Percentiles rank a stretch among this genome's conserved stretches.
These are phyloP conservation scores for Alternaria metachromatica DNA, from an alignment of 2,329 filamentous ascomycete species.

Conservation along the genomic window DNA sequence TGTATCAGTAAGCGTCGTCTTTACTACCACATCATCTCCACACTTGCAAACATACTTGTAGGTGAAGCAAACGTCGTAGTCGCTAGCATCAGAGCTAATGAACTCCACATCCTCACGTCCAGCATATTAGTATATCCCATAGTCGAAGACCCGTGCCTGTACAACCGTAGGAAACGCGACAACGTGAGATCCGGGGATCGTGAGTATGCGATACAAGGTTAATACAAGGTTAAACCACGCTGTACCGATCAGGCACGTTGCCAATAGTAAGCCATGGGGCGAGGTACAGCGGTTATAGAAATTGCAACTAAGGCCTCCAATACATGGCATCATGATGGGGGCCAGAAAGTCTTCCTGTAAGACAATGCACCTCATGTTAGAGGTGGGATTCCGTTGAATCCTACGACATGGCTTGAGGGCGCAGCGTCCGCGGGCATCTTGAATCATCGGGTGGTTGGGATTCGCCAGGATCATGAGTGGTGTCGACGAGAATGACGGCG, in stretches of 20 bases:
- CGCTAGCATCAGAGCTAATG: neutral
- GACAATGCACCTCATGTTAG: neutral
- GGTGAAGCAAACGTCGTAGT: neutral
- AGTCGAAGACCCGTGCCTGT: neutral
- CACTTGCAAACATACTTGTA: neutral
- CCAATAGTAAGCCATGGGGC: neutral
- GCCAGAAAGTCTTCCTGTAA: neutral
- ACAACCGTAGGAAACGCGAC: neutral
- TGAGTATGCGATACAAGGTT: neutral
- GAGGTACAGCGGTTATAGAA: neutral
- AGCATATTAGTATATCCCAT: neutral
- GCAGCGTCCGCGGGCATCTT: neutral
- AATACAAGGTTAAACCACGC: neutral
- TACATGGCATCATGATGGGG: neutral
- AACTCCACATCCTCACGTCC: neutral
- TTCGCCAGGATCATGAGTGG: neutral
- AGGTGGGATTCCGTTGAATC: neutral
- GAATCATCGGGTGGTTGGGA: neutral
- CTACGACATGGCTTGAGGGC: neutral
- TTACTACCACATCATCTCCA: neutral
- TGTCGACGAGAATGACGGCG: neutral
- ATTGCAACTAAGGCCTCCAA: neutral
- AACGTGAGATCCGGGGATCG: neutral
- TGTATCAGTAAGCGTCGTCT: slow-evolving; percentile 11
- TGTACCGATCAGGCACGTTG: neutral